Conservation (phyloP, 129 eudicot species). For the Escallonia herrerae region DNA sequence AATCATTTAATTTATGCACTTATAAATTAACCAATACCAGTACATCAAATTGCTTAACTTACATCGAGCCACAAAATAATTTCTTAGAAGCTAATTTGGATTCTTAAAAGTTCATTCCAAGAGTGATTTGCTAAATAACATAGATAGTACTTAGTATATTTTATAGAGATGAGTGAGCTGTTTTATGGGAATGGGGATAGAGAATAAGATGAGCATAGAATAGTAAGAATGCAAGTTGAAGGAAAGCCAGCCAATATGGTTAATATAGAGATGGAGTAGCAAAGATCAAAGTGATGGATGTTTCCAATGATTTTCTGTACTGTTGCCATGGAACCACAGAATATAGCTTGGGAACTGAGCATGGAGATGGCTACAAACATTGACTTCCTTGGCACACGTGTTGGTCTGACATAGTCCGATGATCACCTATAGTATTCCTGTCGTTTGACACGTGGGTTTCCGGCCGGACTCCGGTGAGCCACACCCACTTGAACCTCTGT, state of each 20-base stretch:
- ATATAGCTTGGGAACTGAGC: not conserved
- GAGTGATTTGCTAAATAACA: no score
- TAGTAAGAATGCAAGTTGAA: not conserved
- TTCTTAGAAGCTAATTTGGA: no score
- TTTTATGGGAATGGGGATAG: not conserved
- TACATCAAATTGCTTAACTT: no score
- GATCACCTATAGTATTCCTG: not conserved
- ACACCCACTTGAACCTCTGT: no score
- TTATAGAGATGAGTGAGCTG: not conserved
- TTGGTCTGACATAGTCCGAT: not conserved
- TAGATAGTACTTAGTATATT: no score
- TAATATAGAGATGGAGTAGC: not conserved
- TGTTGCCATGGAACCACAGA: not conserved
- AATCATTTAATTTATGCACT: no score
- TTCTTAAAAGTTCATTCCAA: no score
- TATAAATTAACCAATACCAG: no score
- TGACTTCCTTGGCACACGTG: constrained; percentile 1
- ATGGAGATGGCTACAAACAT: no score
- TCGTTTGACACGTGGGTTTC: not conserved
- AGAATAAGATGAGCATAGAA: not conserved
- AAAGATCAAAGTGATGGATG: not conserved
- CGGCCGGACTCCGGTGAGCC: not conserved
- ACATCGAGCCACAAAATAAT: no score
- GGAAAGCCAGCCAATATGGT: not conserved
- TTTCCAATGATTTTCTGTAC: not conserved